These are phyloP conservation scores for Cyphellophora attinorum DNA, from an alignment of 2,329 filamentous ascomycete species.

Conservation along the genomic window DNA sequence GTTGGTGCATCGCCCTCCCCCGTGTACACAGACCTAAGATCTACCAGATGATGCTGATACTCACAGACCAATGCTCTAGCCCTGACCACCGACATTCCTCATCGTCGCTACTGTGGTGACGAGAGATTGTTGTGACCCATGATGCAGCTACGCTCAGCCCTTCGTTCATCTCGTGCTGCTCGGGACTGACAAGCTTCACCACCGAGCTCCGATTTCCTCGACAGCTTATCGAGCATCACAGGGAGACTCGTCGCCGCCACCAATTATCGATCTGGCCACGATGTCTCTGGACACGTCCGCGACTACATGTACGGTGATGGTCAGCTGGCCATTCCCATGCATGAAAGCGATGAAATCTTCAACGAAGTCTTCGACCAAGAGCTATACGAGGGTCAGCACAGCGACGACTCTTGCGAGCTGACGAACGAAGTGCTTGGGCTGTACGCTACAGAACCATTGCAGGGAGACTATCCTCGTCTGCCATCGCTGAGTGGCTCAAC, in stretches of 20 bases:
- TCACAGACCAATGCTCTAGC: no score
- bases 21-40: no score
- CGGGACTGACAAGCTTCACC: background rate
- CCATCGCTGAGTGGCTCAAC: slow-evolving; percentile 1
- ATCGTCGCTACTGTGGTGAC: background rate
- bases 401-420: background rate
- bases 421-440: background rate
- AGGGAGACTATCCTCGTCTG: background rate
- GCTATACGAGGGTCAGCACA: background rate
- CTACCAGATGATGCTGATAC: no score
- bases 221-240: background rate
- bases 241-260: background rate
- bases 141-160: background rate
- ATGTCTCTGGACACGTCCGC: background rate
- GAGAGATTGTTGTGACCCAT: background rate
- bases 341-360: no score
- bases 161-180: background rate
- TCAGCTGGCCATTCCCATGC: no score
- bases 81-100: background rate
- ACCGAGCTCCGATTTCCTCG: background rate
- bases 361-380: background rate
- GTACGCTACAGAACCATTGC: background rate
- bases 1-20: no score
- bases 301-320: no score
- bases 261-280: background rate